Evolutionary conservation across 2,329 filamentous ascomycete species (phyloP), one percentile per base, ranked within the genome.

Genomic region (Claviceps fusiformis): DNA sequence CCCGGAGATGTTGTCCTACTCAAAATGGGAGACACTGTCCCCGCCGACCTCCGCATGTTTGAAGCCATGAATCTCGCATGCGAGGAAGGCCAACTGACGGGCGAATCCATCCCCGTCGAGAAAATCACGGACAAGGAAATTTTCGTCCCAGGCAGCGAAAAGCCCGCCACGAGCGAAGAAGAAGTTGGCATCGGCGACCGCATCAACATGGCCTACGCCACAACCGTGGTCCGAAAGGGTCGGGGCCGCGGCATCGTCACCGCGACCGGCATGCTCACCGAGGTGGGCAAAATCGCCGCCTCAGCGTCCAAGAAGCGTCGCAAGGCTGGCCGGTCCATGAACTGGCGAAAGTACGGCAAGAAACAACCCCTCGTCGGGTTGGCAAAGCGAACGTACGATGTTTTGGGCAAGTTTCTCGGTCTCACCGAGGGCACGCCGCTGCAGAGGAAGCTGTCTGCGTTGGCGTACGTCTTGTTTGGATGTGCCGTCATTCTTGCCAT

Each of bases 11-110:
- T 89, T 55, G 74, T 85, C 57, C 71, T 79, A 43, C 74, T 85
- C 62, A 85, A 80, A 70, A 86, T 81, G 69, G 86, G 86, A 57
- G 86, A 89, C 67, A 87, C 85, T 4, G 79, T 89, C 45, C 86
- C 86, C 10, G 86, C 86, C 43, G 86, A 90, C 63, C 67, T 89
- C 45, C 81, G 85, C 54, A 68, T 85, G 24, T 77, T 87, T 60
- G 83, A 89, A 63, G 80, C 78, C 57, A 87, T 91, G 79, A 92
- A 93, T 66, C 76, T 90, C 49, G 82, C 83, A 58, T 89, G 86
- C 63, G 89, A 95, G 62, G 86, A 90, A 68, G 83, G 85, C 49
- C 81, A 86, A 52, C 77, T 90, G 48, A 90, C 87, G 7, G 87
- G 87, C 63, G 87, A 91, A 68, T 86, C 86, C 4, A 73, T 86